These are phyloP conservation scores for Penicillium olsonii DNA, from an alignment of 2,329 filamentous ascomycete genomes.

Conservation along the genomic window DNA sequence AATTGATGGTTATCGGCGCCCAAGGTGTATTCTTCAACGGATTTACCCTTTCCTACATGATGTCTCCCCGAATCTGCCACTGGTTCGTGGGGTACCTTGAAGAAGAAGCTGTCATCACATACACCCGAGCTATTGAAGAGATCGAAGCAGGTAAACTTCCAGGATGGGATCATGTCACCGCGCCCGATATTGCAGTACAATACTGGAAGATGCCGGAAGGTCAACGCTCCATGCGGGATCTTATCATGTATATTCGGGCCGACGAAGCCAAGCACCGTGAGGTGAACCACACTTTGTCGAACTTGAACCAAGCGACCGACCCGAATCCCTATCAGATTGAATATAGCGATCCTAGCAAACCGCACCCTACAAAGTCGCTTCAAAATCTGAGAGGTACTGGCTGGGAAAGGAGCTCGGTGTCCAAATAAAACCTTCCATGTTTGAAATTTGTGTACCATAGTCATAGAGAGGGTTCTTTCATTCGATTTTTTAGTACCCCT, in stretches of 20 bases:
- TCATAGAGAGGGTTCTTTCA: no score
- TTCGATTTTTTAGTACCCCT: no score
- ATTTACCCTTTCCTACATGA: slow-evolving; percentile 83
- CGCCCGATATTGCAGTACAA: slow-evolving; percentile 83
- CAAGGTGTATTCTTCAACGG: slow-evolving; percentile 97
- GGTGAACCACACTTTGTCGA: slow-evolving; percentile 92
- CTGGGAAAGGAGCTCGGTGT: slow-evolving; percentile 78
- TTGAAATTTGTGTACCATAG: no score
- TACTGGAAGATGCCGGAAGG: slow-evolving; percentile 96
- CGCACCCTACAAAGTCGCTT: slow-evolving; percentile 70
- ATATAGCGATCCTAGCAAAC: slow-evolving; percentile 69
- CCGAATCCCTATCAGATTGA: slow-evolving; percentile 88
- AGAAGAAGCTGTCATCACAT: slow-evolving; percentile 94
- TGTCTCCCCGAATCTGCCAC: slow-evolving; percentile 85
- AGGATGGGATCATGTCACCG: slow-evolving; percentile 73
- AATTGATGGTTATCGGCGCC: slow-evolving; percentile 82
- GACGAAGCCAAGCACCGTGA: slow-evolving; percentile 88
- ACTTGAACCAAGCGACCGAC: slow-evolving; percentile 80
- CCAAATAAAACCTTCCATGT: slow-evolving; percentile 47
- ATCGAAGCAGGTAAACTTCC: slow-evolving; percentile 80
- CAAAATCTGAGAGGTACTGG: slow-evolving; percentile 67
- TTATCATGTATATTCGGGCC: slow-evolving; percentile 86
- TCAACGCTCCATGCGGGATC: slow-evolving; percentile 76
- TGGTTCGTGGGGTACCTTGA: slow-evolving; percentile 96
- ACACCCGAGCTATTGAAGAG: slow-evolving; percentile 84